phyloP scores from a whole-genome alignment of 768 basidiomycete genomes.

The Kwoniella sp. region DNA sequence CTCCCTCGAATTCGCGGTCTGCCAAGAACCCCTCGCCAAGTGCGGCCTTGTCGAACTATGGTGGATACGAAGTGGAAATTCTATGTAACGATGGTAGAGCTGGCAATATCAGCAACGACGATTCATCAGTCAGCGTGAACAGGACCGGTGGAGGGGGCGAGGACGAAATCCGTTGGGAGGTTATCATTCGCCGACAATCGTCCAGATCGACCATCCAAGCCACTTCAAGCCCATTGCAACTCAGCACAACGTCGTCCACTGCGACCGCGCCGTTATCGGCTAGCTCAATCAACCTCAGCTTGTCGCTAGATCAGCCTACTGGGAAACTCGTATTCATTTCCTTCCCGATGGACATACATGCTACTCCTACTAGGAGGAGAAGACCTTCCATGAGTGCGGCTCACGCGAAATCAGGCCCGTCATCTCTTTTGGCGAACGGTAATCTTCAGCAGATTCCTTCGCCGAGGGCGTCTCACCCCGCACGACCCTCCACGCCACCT shows the following conservation, averaged over 20 bases:
- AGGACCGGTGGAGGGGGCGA: not conserved
- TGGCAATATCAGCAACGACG: not conserved
- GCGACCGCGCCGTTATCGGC: constrained; percentile 36
- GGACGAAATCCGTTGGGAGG: constrained; percentile 65
- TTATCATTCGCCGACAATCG: constrained; percentile 56
- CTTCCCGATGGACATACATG: constrained; percentile 36
- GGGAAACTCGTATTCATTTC: constrained; percentile 51
- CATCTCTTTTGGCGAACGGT: not conserved
- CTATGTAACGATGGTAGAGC: constrained; percentile 23
- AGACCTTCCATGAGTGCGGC: constrained; percentile 6
- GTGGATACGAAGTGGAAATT: constrained; percentile 29
- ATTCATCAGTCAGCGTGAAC: not conserved
- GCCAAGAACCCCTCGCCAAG: not conserved
- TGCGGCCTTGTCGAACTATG: not conserved
- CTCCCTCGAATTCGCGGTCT: constrained; percentile 7
- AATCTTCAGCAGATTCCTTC: constrained; percentile 4
- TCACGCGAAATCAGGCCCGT: not conserved
- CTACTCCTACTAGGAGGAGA: constrained; percentile 24
- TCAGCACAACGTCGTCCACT: constrained; percentile 7
- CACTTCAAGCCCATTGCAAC: constrained; percentile 22
- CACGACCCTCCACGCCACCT: constrained; percentile 9
- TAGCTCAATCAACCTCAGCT: constrained; percentile 44
- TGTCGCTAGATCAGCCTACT: constrained; percentile 43
- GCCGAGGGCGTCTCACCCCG: constrained; percentile 10
- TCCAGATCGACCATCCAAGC: not conserved